Conservation (phyloP, 257 asterid genomes). For the Dorcoceras hygrometricum region DNA sequence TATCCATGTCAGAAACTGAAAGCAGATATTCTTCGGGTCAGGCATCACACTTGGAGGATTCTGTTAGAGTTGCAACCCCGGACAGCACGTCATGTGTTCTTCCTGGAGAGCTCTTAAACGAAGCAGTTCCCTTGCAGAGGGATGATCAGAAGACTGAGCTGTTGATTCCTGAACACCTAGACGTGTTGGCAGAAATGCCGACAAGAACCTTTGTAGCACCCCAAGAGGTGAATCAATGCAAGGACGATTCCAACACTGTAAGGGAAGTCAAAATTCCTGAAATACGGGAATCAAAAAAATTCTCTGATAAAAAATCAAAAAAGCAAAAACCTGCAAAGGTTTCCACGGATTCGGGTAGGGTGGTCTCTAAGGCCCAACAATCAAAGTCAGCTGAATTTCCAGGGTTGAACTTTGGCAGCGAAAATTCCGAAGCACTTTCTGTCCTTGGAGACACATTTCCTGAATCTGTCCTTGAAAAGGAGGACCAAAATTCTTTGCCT, state of each 20-base stretch:
- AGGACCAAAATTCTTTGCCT: slow-evolving; percentile 30
- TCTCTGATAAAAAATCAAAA: slow-evolving; percentile 75
- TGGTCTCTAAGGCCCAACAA: slow-evolving; percentile 45
- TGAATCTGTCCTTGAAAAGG: slow-evolving; percentile 38
- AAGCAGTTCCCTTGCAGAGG: slow-evolving; percentile 26
- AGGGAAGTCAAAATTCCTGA: slow-evolving; percentile 53
- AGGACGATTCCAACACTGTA: slow-evolving; percentile 35
- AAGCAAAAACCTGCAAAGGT: slow-evolving; percentile 77
- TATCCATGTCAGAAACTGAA: slow-evolving; percentile 26
- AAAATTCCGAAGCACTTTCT: slow-evolving; percentile 32
- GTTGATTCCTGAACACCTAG: slow-evolving; percentile 24
- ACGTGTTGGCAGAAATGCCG: slow-evolving; percentile 28
- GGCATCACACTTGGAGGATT: slow-evolving; percentile 30
- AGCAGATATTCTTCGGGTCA: slow-evolving; percentile 30
- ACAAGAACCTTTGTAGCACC: slow-evolving; percentile 31
- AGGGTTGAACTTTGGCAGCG: slow-evolving; percentile 28
- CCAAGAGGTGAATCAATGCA: slow-evolving; percentile 33
- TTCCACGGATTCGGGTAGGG: slow-evolving; percentile 43
- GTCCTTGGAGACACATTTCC: slow-evolving; percentile 34
- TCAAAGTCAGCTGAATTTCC: slow-evolving; percentile 44
- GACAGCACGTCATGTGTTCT: slow-evolving; percentile 30
- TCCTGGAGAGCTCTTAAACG: slow-evolving; percentile 32
- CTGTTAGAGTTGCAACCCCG: slow-evolving; percentile 28
- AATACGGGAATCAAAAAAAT: slow-evolving; percentile 51
- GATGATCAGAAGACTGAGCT: slow-evolving; percentile 28